phyloP scores from a whole-genome alignment of 495 filamentous ascomycete genomes.

The Neurospora pannonica region DNA sequence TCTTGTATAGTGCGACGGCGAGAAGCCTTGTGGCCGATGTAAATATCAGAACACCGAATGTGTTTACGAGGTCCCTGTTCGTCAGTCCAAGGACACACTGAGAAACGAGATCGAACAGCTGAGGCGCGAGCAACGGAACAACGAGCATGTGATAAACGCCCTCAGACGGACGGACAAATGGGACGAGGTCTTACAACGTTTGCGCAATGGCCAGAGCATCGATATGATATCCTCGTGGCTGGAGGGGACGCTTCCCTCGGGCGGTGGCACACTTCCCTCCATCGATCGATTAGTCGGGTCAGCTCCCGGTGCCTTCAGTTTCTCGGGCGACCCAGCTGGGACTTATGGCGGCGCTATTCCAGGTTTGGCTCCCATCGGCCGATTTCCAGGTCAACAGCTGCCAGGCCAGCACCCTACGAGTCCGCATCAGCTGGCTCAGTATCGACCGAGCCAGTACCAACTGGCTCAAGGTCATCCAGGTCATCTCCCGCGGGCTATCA shows the following conservation, averaged over 20 bases:
- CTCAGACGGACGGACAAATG: conserved; percentile 32
- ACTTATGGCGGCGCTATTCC: not conserved
- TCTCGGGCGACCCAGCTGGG: not conserved
- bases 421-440: not conserved
- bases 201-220: conserved; percentile 40
- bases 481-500: conserved; percentile 6
- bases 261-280: conserved; percentile 6
- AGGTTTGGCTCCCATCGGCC: not conserved
- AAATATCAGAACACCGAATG: conserved; percentile 39
- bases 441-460: not conserved
- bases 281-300: not conserved
- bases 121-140: conserved; percentile 35
- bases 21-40: conserved; percentile 43
- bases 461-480: not conserved
- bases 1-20: conserved; percentile 40
- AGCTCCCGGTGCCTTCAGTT: not conserved
- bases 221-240: conserved; percentile 41
- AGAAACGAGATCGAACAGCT: conserved; percentile 42
- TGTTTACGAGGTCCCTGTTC: conserved; percentile 43
- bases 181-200: conserved; percentile 38
- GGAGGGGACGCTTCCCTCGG: conserved; percentile 15
- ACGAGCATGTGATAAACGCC: conserved; percentile 37
- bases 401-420: conserved; percentile 4
- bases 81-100: conserved; percentile 45
- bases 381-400: not conserved